Evolutionary conservation across 768 basidiomycete genomes (phyloP).

Genomic region (Rhodotorula babjevae): DNA sequence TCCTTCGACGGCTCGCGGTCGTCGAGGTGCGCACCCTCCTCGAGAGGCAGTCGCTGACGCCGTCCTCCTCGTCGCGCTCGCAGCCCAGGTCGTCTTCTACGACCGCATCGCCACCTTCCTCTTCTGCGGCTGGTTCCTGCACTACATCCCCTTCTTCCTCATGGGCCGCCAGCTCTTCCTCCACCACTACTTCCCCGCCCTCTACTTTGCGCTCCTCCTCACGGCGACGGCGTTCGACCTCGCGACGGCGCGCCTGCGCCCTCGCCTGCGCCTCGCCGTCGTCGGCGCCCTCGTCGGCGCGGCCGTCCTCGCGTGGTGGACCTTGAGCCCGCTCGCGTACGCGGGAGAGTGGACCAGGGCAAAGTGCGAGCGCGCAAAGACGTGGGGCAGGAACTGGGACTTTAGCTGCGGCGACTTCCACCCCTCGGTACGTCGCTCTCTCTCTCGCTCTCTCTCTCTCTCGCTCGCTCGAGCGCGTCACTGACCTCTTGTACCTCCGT

Average conservation of each 20-base stretch:
- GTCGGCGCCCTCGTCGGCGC: conserved; percentile 66
- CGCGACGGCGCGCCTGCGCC: conserved; percentile 69
- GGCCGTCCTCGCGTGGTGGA: conserved; percentile 58
- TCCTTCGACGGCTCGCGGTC: no score
- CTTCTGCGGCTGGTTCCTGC: conserved; percentile 82
- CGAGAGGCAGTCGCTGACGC: not conserved
- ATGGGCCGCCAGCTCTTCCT: conserved; percentile 96
- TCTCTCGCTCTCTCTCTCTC: conserved; percentile 1
- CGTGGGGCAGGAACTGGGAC: conserved; percentile 93
- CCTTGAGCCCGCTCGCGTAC: conserved; percentile 77
- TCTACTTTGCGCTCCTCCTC: conserved; percentile 81
- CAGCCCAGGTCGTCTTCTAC: conserved; percentile 87
- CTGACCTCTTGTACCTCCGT: not conserved
- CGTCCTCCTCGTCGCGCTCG: not conserved
- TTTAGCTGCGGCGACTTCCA: conserved; percentile 61
- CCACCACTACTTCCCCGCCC: conserved; percentile 94
- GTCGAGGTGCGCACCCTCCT: no score
- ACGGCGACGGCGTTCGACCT: conserved; percentile 76
- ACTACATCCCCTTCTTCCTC: conserved; percentile 95
- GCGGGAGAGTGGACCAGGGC: conserved; percentile 79
- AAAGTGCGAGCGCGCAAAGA: conserved; percentile 63
- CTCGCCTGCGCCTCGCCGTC: conserved; percentile 74
- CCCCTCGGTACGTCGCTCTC: conserved; percentile 4
- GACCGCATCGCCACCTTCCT: conserved; percentile 86
- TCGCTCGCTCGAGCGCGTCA: not conserved